Evolutionary conservation across 2,329 filamentous ascomycete species (phyloP), one percentile per base, ranked within the genome.

Genomic region (Exophiala mesophila): DNA sequence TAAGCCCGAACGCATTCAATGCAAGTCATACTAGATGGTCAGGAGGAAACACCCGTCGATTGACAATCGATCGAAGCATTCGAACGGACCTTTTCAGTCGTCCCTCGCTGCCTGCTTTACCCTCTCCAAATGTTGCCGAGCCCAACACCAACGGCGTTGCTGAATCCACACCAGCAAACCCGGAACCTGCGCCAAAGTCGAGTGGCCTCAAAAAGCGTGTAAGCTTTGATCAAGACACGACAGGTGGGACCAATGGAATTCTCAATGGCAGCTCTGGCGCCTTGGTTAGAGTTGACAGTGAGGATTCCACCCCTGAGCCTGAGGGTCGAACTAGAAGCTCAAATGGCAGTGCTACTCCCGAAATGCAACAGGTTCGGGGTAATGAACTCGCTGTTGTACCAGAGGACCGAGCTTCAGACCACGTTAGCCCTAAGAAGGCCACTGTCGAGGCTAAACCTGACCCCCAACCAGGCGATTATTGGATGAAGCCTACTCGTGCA

Each of bases 51-150:
- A 78, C 95, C 55, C 96, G 96, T 70, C 89, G 88, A 63, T 76
- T 98, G 43, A 84, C 89, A 39, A 96, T 98, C 61, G 94, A 96
- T 65, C 83, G 88, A 50, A 84, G 83, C 53, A 74, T 98, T 60
- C 78, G 86, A 40, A 88, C 68, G 17, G 73, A 80, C 49, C 63
- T 82, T 1, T 82, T 82, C 56, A 63, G 64, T 21, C 66, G 67
- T 36, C 58, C 64, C 18, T 44, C 60, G 43, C 59, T 64, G 12
- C 50, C 54, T 16, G 47, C 53, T n/a, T 45, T 55, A 15, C 53
- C 57, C 12, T 49, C 50, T 4, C 42, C 54, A 15, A 73, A 73
- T 10, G 55, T 64, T 31, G 44, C 62, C 34, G 41, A 43, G 6
- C 42, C 43, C n/a, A 41, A 38, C 15, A 40, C 30, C n/a, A 45